Evolutionary conservation across 2,329 filamentous ascomycete genomes (phyloP).

Genomic region (Cercospora sp.): DNA sequence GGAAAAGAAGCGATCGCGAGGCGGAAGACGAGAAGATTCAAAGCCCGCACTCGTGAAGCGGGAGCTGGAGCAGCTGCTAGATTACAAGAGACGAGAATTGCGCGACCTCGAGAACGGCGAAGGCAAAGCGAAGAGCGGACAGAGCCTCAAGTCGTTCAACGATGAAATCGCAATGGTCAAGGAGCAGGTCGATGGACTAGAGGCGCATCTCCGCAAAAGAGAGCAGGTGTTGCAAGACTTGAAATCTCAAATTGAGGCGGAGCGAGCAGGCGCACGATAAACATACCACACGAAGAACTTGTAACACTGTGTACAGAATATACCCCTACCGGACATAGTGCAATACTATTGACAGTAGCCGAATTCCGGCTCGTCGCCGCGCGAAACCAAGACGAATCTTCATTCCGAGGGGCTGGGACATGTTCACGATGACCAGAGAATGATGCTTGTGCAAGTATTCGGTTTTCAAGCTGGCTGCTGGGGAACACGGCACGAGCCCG

Average conservation of each 20-base stretch:
- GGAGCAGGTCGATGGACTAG: slow-evolving; percentile 90
- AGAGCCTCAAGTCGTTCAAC: slow-evolving; percentile 71
- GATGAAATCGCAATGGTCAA: slow-evolving; percentile 89
- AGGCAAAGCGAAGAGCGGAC: slow-evolving; percentile 67
- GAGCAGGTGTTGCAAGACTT: slow-evolving; percentile 75
- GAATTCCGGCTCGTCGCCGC: background rate
- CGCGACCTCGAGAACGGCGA: slow-evolving; percentile 72
- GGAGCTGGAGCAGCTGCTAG: slow-evolving; percentile 88
- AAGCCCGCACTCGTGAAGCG: slow-evolving; percentile 91
- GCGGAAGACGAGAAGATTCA: slow-evolving; percentile 61
- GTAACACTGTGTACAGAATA: slow-evolving; percentile 5
- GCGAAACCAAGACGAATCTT: background rate
- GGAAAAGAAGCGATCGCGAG: slow-evolving; percentile 47
- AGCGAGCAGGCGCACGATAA: slow-evolving; percentile 45
- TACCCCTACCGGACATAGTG: background rate
- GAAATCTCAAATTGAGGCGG: slow-evolving; percentile 80
- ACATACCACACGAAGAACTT: background rate
- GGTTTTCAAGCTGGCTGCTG: too few species aligned
- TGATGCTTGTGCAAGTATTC: too few species aligned
- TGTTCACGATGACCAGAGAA: background rate
- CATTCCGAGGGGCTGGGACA: background rate
- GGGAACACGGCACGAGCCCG: slow-evolving; percentile 8
- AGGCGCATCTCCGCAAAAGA: slow-evolving; percentile 75
- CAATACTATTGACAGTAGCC: background rate
- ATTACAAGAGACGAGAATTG: slow-evolving; percentile 86